A percentile compares a stretch with the other conserved stretches of the same genome.
Evolutionary conservation across 331 rosid species (phyloP).

Genomic region (Rhamnella rubrinervis): DNA sequence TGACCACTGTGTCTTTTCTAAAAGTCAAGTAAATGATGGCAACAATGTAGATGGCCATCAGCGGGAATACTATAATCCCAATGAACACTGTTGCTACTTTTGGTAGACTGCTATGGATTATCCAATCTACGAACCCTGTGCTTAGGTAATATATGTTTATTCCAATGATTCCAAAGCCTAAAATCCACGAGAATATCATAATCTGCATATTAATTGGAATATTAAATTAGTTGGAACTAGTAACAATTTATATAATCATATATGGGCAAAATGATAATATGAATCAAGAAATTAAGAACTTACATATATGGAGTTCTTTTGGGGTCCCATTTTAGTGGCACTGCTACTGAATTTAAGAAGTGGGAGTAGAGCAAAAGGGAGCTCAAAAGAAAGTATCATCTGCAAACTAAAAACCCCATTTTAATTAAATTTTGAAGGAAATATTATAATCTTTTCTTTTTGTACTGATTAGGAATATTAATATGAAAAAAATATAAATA

Average conservation of each 20-base stretch:
- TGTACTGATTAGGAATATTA: not conserved
- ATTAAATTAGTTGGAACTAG: no score
- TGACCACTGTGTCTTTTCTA: conserved; percentile 64
- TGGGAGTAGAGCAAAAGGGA: conserved; percentile 83
- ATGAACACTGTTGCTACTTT: conserved; percentile 61
- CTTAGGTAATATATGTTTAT: conserved; percentile 78
- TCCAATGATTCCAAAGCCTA: conserved; percentile 60
- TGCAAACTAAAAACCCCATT: conserved; percentile 47
- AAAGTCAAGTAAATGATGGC: conserved; percentile 60
- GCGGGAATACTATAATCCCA: conserved; percentile 76
- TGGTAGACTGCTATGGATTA: conserved; percentile 58
- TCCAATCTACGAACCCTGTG: conserved; percentile 70
- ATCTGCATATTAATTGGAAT: conserved; percentile 38
- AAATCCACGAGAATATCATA: conserved; percentile 64
- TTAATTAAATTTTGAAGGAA: no score
- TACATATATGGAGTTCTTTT: conserved; percentile 64
- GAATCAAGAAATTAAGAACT: conserved; percentile 10
- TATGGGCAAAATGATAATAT: conserved; percentile 2
- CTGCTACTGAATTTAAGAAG: conserved; percentile 88
- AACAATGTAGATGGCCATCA: conserved; percentile 56
- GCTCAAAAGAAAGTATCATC: conserved; percentile 96
- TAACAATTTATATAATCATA: conserved; percentile 24
- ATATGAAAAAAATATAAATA: not conserved
- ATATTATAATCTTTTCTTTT: no score
- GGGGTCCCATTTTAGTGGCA: conserved; percentile 81